phyloP scores from a whole-genome alignment of 2,329 filamentous ascomycete genomes.

The Elsinoe australis region DNA sequence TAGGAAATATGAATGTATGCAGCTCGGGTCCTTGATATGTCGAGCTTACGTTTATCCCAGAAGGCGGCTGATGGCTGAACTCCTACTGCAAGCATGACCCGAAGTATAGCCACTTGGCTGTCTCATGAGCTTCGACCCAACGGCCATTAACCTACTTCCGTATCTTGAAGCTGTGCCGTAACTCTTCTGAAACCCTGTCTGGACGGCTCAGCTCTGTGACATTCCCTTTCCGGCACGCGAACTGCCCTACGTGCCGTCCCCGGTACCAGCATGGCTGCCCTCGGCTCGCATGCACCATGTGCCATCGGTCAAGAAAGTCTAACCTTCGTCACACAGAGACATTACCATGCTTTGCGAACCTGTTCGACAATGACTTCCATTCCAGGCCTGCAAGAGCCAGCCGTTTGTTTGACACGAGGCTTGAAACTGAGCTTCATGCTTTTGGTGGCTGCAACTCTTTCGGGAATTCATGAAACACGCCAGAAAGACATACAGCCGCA shows the following conservation, averaged over 20 bases:
- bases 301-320: neutral
- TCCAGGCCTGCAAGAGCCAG: neutral
- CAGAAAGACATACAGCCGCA: slow-evolving; percentile 6
- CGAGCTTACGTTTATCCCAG: too few relatives aligned
- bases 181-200: slow-evolving; percentile 7
- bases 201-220: neutral
- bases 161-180: slow-evolving; percentile 2
- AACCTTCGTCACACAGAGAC: slow-evolving; percentile 8
- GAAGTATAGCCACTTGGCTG: too few relatives aligned
- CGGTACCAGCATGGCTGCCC: neutral
- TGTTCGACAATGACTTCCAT: neutral
- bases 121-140: too few relatives aligned
- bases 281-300: slow-evolving; percentile 1
- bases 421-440: neutral
- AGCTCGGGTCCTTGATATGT: too few relatives aligned
- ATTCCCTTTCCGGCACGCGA: slow-evolving; percentile 9
- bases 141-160: neutral
- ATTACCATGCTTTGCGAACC: slow-evolving; percentile 2
- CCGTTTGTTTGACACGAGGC: neutral
- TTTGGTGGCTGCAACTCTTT: slow-evolving; percentile 3
- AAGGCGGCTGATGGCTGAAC: too few relatives aligned
- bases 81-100: too few relatives aligned
- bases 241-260: neutral
- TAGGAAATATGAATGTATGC: too few relatives aligned
- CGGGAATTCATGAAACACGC: neutral